phyloP scores from a whole-genome alignment of 228 moss, liverwort and hornwort species.

The Sphagnum fallax region DNA sequence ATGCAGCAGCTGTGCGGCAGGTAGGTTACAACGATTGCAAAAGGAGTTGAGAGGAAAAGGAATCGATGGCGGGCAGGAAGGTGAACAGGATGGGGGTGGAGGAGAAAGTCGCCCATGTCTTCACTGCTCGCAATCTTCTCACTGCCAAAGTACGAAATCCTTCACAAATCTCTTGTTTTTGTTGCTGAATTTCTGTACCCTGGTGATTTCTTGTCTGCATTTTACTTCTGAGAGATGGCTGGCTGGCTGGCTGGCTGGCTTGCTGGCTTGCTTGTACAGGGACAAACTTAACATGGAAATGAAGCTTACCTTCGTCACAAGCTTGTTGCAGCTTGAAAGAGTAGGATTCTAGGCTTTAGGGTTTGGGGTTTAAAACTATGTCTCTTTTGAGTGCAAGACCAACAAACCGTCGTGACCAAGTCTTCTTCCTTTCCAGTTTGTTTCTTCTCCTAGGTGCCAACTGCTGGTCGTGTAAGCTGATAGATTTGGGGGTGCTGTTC shows the following conservation, averaged over 20 bases:
- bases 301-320: not conserved
- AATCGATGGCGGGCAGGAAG: conserved; percentile 45
- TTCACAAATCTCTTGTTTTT: not conserved
- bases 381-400: no score
- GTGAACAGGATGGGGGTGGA: conserved; percentile 48
- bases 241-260: no score
- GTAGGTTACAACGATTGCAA: no score
- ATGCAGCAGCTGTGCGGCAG: no score
- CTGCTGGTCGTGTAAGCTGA: no score
- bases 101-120: conserved; percentile 33
- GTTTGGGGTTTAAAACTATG: not conserved
- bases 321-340: not conserved
- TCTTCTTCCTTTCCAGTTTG: no score
- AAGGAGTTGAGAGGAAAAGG: not conserved
- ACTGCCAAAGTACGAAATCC: conserved; percentile 45
- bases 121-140: conserved; percentile 54
- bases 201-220: not conserved
- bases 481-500: no score
- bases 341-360: not conserved
- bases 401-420: no score
- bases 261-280: no score
- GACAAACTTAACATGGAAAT: not conserved
- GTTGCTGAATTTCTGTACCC: not conserved
- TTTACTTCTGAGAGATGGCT: not conserved
- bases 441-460: no score